These are phyloP conservation scores for Thymus quinquecostatus DNA, from an alignment of 257 asterid species.

Conservation along the genomic window DNA sequence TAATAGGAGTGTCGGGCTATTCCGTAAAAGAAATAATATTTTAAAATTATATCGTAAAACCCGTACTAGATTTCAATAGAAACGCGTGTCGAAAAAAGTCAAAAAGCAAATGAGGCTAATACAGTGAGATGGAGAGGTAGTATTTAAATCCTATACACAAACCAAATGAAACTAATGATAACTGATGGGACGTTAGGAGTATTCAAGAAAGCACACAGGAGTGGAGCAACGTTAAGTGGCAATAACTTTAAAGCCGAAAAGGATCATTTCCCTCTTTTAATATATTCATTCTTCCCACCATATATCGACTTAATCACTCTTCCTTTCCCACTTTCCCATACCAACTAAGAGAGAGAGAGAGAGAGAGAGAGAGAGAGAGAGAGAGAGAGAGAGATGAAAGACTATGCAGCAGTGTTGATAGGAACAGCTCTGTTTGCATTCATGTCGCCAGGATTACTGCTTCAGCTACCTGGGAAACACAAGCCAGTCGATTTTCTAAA, in stretches of 20 bases:
- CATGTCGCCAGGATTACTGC: constrained; percentile 65
- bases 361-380: constrained; percentile 15
- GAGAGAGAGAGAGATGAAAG: constrained; percentile 46
- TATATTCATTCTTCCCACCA: neutral
- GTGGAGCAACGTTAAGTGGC: constrained; percentile 17
- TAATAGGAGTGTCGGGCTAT: too few species aligned
- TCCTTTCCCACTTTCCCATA: neutral
- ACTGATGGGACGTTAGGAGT: neutral
- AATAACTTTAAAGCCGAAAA: constrained; percentile 29
- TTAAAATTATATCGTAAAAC: too few species aligned
- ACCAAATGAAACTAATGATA: too few species aligned
- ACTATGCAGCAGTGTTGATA: constrained; percentile 72
- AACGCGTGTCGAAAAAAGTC: too few species aligned
- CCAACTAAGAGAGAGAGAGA: neutral
- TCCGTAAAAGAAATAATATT: too few species aligned
- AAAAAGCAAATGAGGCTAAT: too few species aligned
- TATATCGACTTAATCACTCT: too few species aligned
- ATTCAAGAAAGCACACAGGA: neutral
- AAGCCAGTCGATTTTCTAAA: constrained; percentile 68
- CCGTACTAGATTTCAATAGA: too few species aligned
- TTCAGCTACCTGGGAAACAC: constrained; percentile 87
- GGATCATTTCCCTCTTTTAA: neutral
- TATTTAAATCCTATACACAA: too few species aligned
- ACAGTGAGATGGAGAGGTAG: too few species aligned
- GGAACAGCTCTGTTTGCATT: constrained; percentile 73